These are phyloP conservation scores for Phanerodontia chrysosporium DNA, from an alignment of 768 basidiomycete genomes.

Conservation along the genomic window DNA sequence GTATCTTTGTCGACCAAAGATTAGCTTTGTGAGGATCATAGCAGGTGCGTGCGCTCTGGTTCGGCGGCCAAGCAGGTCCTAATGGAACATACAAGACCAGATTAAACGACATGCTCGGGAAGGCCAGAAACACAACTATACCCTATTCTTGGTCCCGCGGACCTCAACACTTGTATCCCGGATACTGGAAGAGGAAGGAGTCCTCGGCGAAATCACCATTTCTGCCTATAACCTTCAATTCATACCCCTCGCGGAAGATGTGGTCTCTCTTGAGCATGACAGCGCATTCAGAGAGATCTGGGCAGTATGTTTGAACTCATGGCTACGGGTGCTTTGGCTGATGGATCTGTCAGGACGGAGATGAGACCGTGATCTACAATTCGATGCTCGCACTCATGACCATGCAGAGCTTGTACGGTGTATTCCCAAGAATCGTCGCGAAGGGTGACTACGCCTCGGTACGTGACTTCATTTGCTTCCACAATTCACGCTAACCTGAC, in stretches of 20 bases:
- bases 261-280: constrained; percentile 86
- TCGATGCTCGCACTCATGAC: constrained; percentile 83
- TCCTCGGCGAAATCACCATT: constrained; percentile 89
- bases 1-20: constrained; percentile 86
- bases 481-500: background rate
- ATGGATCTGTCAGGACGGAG: constrained; percentile 70
- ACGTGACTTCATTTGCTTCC: constrained; percentile 19
- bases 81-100: constrained; percentile 59
- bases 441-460: constrained; percentile 89
- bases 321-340: background rate
- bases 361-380: constrained; percentile 86
- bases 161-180: constrained; percentile 80
- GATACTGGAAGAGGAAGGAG: constrained; percentile 94
- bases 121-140: constrained; percentile 77
- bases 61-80: constrained; percentile 19
- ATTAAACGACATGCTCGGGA: constrained; percentile 77
- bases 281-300: constrained; percentile 84
- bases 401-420: constrained; percentile 80
- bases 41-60: constrained; percentile 61
- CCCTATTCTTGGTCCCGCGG: constrained; percentile 83
- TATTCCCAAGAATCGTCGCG: constrained; percentile 86
- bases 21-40: constrained; percentile 82
- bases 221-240: constrained; percentile 89
- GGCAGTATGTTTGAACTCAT: constrained; percentile 56
- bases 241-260: constrained; percentile 89